Conservation (phyloP, 176 grass and related monocot genomes). For the Hordeum vulgare region MorexV3_pseudomolecules_assembly NC_058518.1:120654577-120655076, state of each 20-base stretch:
- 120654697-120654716: conserved; percentile 92
- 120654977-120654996: neutral
- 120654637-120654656: conserved; percentile 30
- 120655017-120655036: neutral
- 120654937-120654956: conserved; percentile 2
- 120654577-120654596: neutral
- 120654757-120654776: conserved; percentile 76
- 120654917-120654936: neutral
- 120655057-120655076: conserved; percentile 9
- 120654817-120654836: conserved; percentile 74
- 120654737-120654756: conserved; percentile 77
- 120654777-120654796: conserved; percentile 80
- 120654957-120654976: neutral
- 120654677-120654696: conserved; percentile 87
- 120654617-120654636: conserved; percentile 23
- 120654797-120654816: conserved; percentile 80
- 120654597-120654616: conserved; percentile 21
- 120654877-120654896: conserved; percentile 91
- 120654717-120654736: conserved; percentile 87
- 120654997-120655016: neutral
- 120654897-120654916: neutral
- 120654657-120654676: conserved; percentile 72
- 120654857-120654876: conserved; percentile 87
- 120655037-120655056: neutral
- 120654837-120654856: conserved; percentile 66